These are phyloP conservation scores for Tillandsia leiboldiana DNA, from an alignment of 176 grass and related monocot species.

Conservation along the genomic window DNA sequence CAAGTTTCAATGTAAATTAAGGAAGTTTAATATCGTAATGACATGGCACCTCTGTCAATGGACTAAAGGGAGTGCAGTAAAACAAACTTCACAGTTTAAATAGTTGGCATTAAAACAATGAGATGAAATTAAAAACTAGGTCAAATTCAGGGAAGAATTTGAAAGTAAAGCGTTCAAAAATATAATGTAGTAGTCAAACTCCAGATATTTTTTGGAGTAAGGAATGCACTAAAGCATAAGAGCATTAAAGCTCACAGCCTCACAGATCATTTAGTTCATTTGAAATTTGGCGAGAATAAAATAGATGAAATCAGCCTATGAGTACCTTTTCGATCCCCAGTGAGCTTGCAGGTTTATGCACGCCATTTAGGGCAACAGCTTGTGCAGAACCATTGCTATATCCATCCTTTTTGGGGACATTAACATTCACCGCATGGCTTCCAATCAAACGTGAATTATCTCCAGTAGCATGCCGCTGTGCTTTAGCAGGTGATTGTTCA, in stretches of 20 bases:
- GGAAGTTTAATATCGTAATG: too few relatives aligned
- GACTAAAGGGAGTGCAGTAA: too few relatives aligned
- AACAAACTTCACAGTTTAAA: too few relatives aligned
- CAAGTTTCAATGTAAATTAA: too few relatives aligned
- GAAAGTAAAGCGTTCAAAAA: background rate
- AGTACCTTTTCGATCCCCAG: slow-evolving; percentile 20
- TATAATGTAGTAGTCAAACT: background rate
- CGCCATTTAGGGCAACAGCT: slow-evolving; percentile 33
- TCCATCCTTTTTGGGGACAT: slow-evolving; percentile 30
- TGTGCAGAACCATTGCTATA: slow-evolving; percentile 42
- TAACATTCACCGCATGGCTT: slow-evolving; percentile 18
- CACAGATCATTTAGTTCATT: background rate
- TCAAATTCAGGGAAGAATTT: too few relatives aligned
- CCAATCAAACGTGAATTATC: slow-evolving; percentile 32
- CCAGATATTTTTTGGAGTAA: background rate
- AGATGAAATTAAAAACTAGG: too few relatives aligned
- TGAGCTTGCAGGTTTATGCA: slow-evolving; percentile 30
- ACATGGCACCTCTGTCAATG: too few relatives aligned
- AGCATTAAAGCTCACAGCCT: background rate
- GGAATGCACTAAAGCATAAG: background rate
- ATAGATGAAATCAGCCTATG: background rate
- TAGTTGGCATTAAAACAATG: too few relatives aligned
- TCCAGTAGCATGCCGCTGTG: slow-evolving; percentile 37
- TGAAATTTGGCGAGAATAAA: background rate
- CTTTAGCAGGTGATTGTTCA: slow-evolving; percentile 36